Evolutionary conservation across 345 rosid genomes (phyloP).

Genomic region (Cardamine resedifolia): DNA sequence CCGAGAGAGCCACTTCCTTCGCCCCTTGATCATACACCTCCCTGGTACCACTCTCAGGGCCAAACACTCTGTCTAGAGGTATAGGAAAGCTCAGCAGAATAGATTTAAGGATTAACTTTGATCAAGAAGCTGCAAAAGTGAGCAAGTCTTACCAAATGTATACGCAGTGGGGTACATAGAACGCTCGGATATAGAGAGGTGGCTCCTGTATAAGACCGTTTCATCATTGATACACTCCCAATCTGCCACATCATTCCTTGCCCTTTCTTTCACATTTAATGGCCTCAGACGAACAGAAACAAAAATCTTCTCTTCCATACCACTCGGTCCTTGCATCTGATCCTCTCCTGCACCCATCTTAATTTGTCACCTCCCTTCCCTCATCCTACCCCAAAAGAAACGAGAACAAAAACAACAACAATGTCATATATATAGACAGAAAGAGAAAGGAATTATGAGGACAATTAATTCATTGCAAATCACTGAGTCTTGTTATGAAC

Average conservation of each 20-base stretch:
- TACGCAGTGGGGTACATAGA: slow-evolving; percentile 90
- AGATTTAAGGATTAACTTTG: slow-evolving; percentile 6
- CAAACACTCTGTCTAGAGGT: slow-evolving; percentile 75
- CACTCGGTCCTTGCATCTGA: slow-evolving; percentile 46
- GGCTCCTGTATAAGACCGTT: slow-evolving; percentile 69
- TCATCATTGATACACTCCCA: slow-evolving; percentile 86
- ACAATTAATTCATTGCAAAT: slow-evolving; percentile 47
- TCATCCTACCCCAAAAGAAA: slow-evolving; percentile 41
- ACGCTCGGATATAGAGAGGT: slow-evolving; percentile 74
- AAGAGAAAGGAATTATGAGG: slow-evolving; percentile 2
- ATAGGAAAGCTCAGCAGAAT: slow-evolving; percentile 25
- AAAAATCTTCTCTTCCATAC: slow-evolving; percentile 61
- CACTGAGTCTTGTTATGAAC: slow-evolving; percentile 40
- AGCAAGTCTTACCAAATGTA: slow-evolving; percentile 67
- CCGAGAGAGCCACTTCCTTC: slow-evolving; percentile 81
- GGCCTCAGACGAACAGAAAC: slow-evolving; percentile 93
- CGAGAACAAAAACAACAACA: slow-evolving; percentile 33
- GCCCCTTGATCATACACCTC: slow-evolving; percentile 83
- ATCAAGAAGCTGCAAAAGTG: slow-evolving; percentile 19
- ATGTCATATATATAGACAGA: neutral
- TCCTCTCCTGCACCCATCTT: slow-evolving; percentile 56
- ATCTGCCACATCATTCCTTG: slow-evolving; percentile 70
- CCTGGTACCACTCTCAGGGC: slow-evolving; percentile 63
- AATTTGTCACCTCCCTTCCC: slow-evolving; percentile 47
- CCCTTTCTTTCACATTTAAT: slow-evolving; percentile 73